phyloP scores from a whole-genome alignment of 2,329 filamentous ascomycete genomes.

The Fusarium pininemorale region DNA sequence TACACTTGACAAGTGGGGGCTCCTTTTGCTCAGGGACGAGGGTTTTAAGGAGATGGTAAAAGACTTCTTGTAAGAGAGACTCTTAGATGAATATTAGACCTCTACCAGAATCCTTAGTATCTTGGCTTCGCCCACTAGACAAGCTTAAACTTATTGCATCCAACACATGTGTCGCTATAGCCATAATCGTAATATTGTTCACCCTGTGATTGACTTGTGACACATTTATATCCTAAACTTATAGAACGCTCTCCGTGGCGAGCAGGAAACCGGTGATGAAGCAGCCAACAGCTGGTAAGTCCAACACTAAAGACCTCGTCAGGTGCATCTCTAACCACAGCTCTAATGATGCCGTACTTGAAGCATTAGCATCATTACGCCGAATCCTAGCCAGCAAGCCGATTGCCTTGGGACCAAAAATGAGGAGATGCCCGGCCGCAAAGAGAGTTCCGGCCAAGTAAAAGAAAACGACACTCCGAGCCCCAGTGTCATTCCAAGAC shows the following conservation, averaged over 20 bases:
- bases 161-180: not conserved
- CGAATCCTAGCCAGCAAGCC: not conserved
- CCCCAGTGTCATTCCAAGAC: not conserved
- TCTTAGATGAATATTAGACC: fast-evolving
- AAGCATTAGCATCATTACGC: not conserved
- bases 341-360: not conserved
- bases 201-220: fast-evolving
- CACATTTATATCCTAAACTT: fast-evolving
- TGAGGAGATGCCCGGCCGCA: not conserved
- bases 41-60: fast-evolving
- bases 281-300: not conserved
- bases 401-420: not conserved
- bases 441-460: not conserved
- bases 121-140: too few species aligned
- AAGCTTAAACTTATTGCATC: fast-evolving
- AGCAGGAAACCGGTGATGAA: not conserved
- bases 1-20: fast-evolving
- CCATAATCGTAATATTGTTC: fast-evolving
- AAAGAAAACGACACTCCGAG: not conserved
- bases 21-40: fast-evolving
- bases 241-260: fast-evolving
- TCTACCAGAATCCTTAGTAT: not conserved
- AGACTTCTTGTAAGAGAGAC: fast-evolving
- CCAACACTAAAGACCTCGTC: not conserved
- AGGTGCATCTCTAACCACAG: not conserved